Evolutionary conservation across 164 flowering plant genomes (phyloP).

Genomic region (Macadamia integrifolia): DNA sequence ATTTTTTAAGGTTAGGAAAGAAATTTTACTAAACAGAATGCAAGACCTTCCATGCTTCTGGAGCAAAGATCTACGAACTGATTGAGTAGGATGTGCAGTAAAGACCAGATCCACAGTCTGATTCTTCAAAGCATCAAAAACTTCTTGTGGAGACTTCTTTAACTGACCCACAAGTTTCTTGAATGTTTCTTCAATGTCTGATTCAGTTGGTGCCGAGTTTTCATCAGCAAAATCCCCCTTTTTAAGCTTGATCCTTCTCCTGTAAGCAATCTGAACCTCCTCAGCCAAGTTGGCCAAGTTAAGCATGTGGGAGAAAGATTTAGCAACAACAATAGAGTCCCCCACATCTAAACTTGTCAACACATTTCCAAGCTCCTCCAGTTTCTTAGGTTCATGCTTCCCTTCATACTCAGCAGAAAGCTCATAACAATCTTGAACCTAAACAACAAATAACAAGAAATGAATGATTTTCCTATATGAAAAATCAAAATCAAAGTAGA

Average conservation of each 20-base stretch:
- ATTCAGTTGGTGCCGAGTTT: conserved; percentile 87
- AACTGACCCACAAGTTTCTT: conserved; percentile 79
- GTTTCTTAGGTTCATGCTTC: conserved; percentile 65
- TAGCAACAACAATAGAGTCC: conserved; percentile 93
- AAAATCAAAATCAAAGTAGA: not conserved
- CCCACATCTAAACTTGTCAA: conserved; percentile 95
- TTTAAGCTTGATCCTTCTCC: conserved; percentile 71
- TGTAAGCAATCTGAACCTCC: conserved; percentile 93
- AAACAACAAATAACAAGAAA: conserved; percentile 1
- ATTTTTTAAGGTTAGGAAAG: not conserved
- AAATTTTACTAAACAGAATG: not conserved
- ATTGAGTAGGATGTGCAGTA: conserved; percentile 99
- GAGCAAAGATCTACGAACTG: conserved; percentile 94
- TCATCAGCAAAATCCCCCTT: conserved; percentile 95
- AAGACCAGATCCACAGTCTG: conserved; percentile 97
- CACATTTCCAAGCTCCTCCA: conserved; percentile 86
- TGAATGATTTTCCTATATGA: not conserved
- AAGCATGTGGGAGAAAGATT: conserved; percentile 95
- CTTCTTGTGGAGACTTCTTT: conserved; percentile 90
- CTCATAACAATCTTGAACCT: conserved; percentile 99
- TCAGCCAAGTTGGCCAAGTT: conserved; percentile 98
- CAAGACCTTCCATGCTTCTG: conserved; percentile 96
- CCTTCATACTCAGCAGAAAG: conserved; percentile 97
- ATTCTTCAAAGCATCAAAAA: conserved; percentile 93
- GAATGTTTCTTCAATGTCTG: conserved; percentile 97